Base-by-base conservation (phyloP, 1,139 yeast species). In the Pichia sp. region DNA sequence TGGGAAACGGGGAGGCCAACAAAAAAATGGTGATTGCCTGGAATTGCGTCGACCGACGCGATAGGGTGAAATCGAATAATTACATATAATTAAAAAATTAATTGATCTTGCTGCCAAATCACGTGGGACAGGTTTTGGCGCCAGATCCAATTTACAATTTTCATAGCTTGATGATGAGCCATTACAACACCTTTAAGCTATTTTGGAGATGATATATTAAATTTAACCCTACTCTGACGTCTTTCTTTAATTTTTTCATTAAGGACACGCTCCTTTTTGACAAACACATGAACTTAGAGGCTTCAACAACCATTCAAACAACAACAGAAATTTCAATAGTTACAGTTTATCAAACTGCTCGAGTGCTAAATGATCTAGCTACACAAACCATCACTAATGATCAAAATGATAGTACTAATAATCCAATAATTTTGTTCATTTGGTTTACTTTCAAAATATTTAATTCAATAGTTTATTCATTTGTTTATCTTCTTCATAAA, bases 361-460 rank as follows among this genome's bases (percentile, higher is more conserved):
- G 28, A 16, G 33, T n/a, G 3, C n/a, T 47, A 18, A 19, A n/a
- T 41, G 28, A 25, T 41, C 11, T 22, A 9, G 9, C 31, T 3
- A 2, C 11, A 16, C 19, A n/a, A 22, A 33, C 30, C 19, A 14
- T 45, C 19, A n/a, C 8, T 19, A 19, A 18, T 36, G 41, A 36
- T n/a, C 38, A n/a, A 18, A n/a, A 34, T 19, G 25, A 18, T 36
- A 36, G 7, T 10, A 33, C 25, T 10, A 34, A 29, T 9, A 48
- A 46, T 36, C 49, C 54, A 9, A 4, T 56, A 8, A 51, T 62
- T 9, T 50, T 42, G 5, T 11, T 55, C 1, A 33, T 60, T 1
- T 61, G 64, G 64, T 56, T 50, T 18, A 38, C 57, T 42, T 54
- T 58, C 9, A 57, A 58, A 57, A 18, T 58, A 2, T 44, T 51